phyloP scores from a whole-genome alignment of 2,329 filamentous ascomycete species.

The Cryphonectria parasitica region DNA sequence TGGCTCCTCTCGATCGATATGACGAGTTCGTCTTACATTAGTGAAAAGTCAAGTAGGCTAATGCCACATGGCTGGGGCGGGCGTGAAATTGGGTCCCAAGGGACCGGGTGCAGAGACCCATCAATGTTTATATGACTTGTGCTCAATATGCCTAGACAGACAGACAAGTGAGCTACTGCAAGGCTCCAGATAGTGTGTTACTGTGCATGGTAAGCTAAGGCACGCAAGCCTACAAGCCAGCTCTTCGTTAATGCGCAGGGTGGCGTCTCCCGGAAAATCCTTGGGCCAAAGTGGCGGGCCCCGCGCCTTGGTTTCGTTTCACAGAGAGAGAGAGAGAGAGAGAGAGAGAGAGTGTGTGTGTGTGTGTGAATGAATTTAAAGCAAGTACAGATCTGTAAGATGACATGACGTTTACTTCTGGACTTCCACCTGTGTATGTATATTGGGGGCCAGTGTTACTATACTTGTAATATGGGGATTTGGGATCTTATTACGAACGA shows the following conservation, averaged over 20 bases:
- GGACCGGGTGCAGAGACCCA: neutral
- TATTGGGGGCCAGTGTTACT: neutral
- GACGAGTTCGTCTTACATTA: neutral
- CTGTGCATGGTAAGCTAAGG: neutral
- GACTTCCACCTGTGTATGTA: too few species aligned
- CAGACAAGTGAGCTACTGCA: neutral
- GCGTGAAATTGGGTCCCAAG: neutral
- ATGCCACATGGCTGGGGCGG: neutral
- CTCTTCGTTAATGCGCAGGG: neutral
- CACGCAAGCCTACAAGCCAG: neutral
- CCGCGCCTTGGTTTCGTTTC: conserved; percentile 23
- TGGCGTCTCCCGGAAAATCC: neutral
- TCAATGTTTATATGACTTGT: neutral
- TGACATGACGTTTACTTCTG: neutral
- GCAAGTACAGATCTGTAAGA: neutral
- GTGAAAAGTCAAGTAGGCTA: neutral
- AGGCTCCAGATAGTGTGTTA: neutral
- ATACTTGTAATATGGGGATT: too few species aligned
- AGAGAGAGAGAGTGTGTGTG: too few species aligned
- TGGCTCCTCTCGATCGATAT: neutral
- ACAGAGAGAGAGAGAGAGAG: too few species aligned
- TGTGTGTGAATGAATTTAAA: neutral
- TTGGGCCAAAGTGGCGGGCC: conserved; percentile 3
- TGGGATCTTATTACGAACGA: too few species aligned
- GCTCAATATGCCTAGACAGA: neutral